A percentile compares a stretch with the other conserved stretches of the same genome.
Evolutionary conservation across 2,329 filamentous ascomycete genomes (phyloP).

Genomic region (Sporothrix inflata): DNA sequence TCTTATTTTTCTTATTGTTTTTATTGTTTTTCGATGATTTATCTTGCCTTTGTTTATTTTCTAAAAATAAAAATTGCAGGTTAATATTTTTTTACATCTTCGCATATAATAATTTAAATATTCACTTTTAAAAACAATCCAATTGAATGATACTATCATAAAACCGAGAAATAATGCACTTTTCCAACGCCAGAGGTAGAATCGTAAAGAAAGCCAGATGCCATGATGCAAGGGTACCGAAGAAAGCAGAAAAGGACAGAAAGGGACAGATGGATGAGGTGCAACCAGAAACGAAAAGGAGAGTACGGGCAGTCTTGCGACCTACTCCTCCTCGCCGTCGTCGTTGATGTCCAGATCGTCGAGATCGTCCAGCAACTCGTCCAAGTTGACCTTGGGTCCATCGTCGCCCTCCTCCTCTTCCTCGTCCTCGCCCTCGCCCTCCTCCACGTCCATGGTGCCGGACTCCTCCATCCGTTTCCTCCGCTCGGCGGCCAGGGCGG

Average conservation of each 20-base stretch:
- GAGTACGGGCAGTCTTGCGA: neutral
- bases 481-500: slow-evolving; percentile 38
- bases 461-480: slow-evolving; percentile 39
- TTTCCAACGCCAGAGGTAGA: slow-evolving; percentile 17
- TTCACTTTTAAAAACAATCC: neutral
- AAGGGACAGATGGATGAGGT: neutral
- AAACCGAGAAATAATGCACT: slow-evolving; percentile 15
- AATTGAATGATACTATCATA: slow-evolving; percentile 16
- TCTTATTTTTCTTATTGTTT: neutral
- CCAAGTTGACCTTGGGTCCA: slow-evolving; percentile 72
- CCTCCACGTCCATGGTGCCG: slow-evolving; percentile 51
- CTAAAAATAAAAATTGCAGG: neutral
- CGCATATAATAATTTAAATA: neutral
- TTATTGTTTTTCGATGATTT: neutral
- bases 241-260: neutral
- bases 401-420: slow-evolving; percentile 62
- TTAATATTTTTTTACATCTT: neutral
- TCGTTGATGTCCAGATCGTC: slow-evolving; percentile 80
- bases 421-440: slow-evolving; percentile 65
- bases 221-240: slow-evolving; percentile 18
- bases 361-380: slow-evolving; percentile 88
- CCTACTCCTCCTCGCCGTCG: slow-evolving; percentile 49
- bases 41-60: neutral
- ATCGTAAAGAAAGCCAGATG: slow-evolving; percentile 24
- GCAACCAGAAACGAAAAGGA: neutral